phyloP scores from a whole-genome alignment of 83 land plant species.

The Diphasiastrum complanatum region DNA sequence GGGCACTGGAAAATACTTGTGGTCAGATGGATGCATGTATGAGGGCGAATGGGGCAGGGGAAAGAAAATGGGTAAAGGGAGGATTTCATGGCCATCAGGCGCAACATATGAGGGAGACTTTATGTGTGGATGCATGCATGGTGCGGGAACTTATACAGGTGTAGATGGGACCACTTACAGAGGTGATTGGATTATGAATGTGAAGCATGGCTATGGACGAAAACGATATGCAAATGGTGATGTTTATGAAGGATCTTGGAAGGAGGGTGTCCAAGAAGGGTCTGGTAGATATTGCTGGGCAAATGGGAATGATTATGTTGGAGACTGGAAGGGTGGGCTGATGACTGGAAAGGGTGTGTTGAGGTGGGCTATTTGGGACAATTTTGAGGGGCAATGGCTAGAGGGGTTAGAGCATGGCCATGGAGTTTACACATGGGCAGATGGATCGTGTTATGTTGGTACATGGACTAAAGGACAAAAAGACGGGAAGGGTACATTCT shows the following conservation, averaged over 20 bases:
- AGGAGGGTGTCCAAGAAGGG: conserved; percentile 16
- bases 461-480: conserved; percentile 24
- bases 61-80: conserved; percentile 18
- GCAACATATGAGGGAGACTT: conserved; percentile 24
- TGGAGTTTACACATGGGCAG: conserved; percentile 22
- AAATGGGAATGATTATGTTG: conserved; percentile 18
- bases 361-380: conserved; percentile 19
- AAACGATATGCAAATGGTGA: conserved; percentile 19
- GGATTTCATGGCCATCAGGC: conserved; percentile 25
- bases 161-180: conserved; percentile 13
- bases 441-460: conserved; percentile 23
- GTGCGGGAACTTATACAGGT: conserved; percentile 11
- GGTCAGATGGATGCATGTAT: conserved; percentile 23
- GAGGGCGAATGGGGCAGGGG: conserved; percentile 20
- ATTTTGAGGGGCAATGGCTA: conserved; percentile 17
- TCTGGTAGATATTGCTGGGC: conserved; percentile 19
- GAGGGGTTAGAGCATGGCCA: conserved; percentile 24
- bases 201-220: conserved; percentile 21
- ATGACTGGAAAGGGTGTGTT: conserved; percentile 22
- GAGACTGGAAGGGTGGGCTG: conserved; percentile 19
- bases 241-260: conserved; percentile 21
- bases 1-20: conserved; percentile 11
- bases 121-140: conserved; percentile 20
- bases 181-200: conserved; percentile 22
- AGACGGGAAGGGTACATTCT: conserved; percentile 23